These are phyloP conservation scores for Gastrolobium villosum DNA, from an alignment of 306 rosid genomes.

Conservation along the genomic window DNA sequence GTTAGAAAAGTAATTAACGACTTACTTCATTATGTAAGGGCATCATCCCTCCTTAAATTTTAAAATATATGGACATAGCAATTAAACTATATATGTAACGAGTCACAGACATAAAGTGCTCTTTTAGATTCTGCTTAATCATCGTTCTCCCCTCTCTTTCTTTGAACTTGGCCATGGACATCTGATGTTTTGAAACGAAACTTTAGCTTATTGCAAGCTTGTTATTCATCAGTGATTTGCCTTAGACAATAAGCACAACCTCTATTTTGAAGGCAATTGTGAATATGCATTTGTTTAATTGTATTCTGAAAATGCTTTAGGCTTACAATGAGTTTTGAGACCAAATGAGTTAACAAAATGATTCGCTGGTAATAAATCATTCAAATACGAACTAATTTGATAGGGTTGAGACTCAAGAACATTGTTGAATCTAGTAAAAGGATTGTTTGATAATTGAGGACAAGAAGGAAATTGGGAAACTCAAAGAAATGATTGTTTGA, in stretches of 20 bases:
- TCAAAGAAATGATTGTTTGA: no score
- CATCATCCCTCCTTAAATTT: neutral
- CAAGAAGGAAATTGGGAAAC: no score
- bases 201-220: conserved; percentile 32
- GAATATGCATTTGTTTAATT: conserved; percentile 36
- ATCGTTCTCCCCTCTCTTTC: neutral
- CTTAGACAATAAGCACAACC: conserved; percentile 21
- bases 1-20: conserved; percentile 1
- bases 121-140: conserved; percentile 7
- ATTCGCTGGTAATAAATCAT: conserved; percentile 25
- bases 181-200: conserved; percentile 24
- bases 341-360: conserved; percentile 33
- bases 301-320: conserved; percentile 22
- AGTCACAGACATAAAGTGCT: neutral
- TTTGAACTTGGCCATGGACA: conserved; percentile 5
- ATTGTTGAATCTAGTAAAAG: no score
- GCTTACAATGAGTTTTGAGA: conserved; percentile 1
- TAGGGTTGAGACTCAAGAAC: no score
- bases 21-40: conserved; percentile 9
- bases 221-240: conserved; percentile 20
- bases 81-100: neutral
- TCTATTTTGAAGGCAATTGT: conserved; percentile 53
- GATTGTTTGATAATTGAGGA: no score
- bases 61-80: neutral
- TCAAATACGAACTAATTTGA: no score